Percentiles rank a stretch among this genome's conserved stretches.
Evolutionary conservation across 2,329 filamentous ascomycete genomes (phyloP).

Genomic region (Cryphonectria radicalis): DNA sequence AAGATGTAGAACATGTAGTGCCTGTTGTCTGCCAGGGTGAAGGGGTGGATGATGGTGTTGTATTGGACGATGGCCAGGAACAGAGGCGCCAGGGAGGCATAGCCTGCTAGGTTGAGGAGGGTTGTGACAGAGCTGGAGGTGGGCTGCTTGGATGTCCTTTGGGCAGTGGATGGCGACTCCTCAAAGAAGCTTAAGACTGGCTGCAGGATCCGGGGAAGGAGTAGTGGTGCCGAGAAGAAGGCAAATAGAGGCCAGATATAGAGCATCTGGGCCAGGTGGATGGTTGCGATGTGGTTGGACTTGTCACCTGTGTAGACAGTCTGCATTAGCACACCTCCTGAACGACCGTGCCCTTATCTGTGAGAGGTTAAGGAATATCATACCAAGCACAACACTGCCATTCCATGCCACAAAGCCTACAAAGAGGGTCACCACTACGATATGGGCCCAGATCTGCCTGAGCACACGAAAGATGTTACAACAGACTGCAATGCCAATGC

Average conservation of each 20-base stretch:
- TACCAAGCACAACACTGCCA: conserved; percentile 86
- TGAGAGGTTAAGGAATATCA: conserved; percentile 29
- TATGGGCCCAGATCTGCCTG: conserved; percentile 58
- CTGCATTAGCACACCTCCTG: conserved; percentile 31
- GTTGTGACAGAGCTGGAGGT: conserved; percentile 33
- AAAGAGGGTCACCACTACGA: conserved; percentile 71
- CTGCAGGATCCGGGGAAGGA: conserved; percentile 56
- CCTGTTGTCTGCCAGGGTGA: conserved; percentile 92
- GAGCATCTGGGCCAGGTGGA: conserved; percentile 90
- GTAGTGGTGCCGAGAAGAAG: conserved; percentile 86
- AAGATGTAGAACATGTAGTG: conserved; percentile 99
- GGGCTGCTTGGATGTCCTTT: not conserved
- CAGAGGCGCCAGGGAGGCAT: conserved; percentile 18
- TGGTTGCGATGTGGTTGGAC: conserved; percentile 85
- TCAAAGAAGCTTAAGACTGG: conserved; percentile 37
- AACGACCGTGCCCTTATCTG: not conserved
- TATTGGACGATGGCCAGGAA: conserved; percentile 60
- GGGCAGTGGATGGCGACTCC: not conserved
- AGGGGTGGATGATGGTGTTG: conserved; percentile 95
- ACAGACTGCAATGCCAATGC: conserved; percentile 63
- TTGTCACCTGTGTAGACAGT: conserved; percentile 72
- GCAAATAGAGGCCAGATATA: conserved; percentile 91
- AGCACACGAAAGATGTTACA: conserved; percentile 53
- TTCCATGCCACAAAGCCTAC: conserved; percentile 82
- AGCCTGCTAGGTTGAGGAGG: conserved; percentile 41